These are phyloP conservation scores for Fusarium sp. DNA, from an alignment of 2,329 filamentous ascomycete species.

Conservation along the genomic window DNA sequence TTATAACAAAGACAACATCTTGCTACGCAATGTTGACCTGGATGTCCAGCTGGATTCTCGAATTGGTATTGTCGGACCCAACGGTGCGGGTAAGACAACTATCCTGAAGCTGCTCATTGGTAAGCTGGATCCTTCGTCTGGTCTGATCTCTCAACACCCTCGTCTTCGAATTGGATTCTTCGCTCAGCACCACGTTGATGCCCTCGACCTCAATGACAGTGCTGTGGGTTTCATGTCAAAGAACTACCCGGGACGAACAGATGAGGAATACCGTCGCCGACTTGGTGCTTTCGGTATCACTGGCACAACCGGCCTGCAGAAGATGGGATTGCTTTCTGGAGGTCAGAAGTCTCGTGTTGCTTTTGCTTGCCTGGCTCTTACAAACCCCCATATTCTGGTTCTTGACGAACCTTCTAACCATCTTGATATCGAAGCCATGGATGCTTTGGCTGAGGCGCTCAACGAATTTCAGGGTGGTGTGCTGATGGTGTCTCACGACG, in stretches of 20 bases:
- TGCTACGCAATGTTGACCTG: constrained; percentile 88
- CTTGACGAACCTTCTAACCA: constrained; percentile 99
- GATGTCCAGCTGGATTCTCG: constrained; percentile 98
- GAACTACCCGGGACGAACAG: constrained; percentile 87
- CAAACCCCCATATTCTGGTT: constrained; percentile 95
- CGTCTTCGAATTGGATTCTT: constrained; percentile 95
- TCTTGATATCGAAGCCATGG: constrained; percentile 99
- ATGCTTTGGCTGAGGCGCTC: constrained; percentile 87
- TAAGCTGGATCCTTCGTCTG: constrained; percentile 79
- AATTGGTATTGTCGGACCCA: constrained; percentile 98
- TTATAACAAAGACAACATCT: constrained; percentile 81
- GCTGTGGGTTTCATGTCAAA: constrained; percentile 97
- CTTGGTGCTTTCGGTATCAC: constrained; percentile 91
- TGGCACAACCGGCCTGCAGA: constrained; percentile 95
- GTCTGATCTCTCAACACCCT: constrained; percentile 88
- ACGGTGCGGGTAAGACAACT: constrained; percentile 98
- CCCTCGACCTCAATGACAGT: constrained; percentile 87
- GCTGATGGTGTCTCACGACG: constrained; percentile 98
- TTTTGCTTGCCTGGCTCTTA: constrained; percentile 94
- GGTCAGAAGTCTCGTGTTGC: constrained; percentile 98
- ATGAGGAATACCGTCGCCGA: constrained; percentile 96
- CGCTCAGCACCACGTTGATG: constrained; percentile 98
- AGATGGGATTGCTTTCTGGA: constrained; percentile 93
- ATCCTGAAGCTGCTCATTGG: constrained; percentile 98
- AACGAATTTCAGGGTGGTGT: constrained; percentile 92